Evolutionary conservation across 306 rosid genomes (phyloP).

Genomic region (Gastrolobium bilobum): DNA sequence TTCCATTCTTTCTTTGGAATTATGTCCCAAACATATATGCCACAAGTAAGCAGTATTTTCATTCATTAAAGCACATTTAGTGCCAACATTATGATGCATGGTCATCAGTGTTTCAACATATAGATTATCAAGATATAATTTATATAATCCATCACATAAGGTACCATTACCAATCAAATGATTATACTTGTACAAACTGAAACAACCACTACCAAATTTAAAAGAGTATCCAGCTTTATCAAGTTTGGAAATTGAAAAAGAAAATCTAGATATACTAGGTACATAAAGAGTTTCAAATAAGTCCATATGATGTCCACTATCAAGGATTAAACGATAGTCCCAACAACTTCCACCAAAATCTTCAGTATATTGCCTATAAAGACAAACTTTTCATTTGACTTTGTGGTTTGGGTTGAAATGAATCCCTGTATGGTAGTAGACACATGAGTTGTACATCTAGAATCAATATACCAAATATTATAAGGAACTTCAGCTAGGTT

Average conservation of each 20-base stretch:
- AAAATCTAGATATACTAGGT: not conserved
- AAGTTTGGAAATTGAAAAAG: too few species aligned
- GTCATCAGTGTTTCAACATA: too few species aligned
- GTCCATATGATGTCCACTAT: too few species aligned
- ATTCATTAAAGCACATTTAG: not conserved
- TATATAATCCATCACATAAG: too few species aligned
- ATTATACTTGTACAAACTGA: too few species aligned
- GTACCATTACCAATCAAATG: too few species aligned
- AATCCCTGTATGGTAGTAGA: too few species aligned
- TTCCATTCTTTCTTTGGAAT: constrained; percentile 2
- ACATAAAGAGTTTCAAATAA: not conserved
- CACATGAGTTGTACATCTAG: not conserved
- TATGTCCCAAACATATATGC: not conserved
- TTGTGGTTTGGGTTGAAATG: too few species aligned
- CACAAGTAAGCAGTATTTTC: not conserved
- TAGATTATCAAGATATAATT: too few species aligned
- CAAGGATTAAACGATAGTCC: not conserved
- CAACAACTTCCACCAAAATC: not conserved
- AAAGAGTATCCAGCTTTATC: too few species aligned
- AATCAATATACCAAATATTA: not conserved
- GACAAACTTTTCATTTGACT: not conserved
- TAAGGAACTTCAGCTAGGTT: not conserved
- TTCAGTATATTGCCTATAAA: not conserved
- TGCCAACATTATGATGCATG: too few species aligned
- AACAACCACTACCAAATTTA: too few species aligned